Base-by-base conservation (phyloP, 1,284 basidiomycete species). In the Ustilago loliicola region DNA sequence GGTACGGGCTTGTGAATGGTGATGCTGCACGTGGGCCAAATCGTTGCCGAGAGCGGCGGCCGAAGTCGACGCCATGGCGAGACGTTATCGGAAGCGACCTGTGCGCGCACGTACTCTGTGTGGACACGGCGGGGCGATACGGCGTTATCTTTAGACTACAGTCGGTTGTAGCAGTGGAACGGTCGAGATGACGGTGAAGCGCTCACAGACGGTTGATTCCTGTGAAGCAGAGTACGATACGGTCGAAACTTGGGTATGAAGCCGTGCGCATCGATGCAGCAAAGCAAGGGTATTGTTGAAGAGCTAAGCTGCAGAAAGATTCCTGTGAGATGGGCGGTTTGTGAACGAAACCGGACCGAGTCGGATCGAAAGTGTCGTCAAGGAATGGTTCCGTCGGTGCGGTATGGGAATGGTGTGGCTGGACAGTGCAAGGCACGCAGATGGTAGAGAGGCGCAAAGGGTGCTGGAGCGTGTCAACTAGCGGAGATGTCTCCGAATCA, bases 1-100 rank as follows among this genome's bases (percentile, higher is more conserved):
- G 3, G 64, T 29, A 6, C 53, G 61, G 23, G 25, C 38, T 36
- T 64, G 69, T 15, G 69, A 54, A 3, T 42, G 9, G 51, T 32
- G 45, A 34, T 50, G 25, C 11, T 54, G 50, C 6, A 42, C 2
- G 21, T 62, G 47, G 3, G 59, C 21, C 5, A 48, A 8, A 29
- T 53, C 29, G 27, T n/a, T 47, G 66, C 42, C 61, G 29, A 34
- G 57, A 10, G 56, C 72, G 36, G 72, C 72, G n/a, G 66, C 52
- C 1, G 66, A 74, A 25, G 72, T 65, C 2, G 72, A 74, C 21
- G 62, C 36, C 66, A 74, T 74, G 66, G 21, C 25, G 29, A 29
- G 23, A 38, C 3, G 48, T 50, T 50, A 50, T 29, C 48, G 10
- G 48, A 29, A 15, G 48, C 48, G 15, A 15, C 23, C 25, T 29